Evolutionary conservation across 208 protist genomes (phyloP).

Genomic region (Leishmania guyanensis): DNA sequence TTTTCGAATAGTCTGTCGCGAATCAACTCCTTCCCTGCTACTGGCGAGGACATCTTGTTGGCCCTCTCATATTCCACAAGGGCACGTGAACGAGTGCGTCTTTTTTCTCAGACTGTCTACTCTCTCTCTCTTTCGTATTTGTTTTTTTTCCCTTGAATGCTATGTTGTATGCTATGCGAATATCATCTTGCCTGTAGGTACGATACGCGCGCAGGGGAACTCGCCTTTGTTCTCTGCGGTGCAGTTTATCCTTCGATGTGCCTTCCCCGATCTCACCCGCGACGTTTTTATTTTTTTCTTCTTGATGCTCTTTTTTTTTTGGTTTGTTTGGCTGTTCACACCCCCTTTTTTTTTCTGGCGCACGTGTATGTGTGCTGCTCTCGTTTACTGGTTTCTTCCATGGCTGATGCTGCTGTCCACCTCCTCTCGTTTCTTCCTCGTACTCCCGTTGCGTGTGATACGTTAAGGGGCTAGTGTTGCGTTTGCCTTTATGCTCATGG

Average conservation of each 20-base stretch:
- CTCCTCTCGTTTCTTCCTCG: neutral
- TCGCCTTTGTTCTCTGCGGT: neutral
- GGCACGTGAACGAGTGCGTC: neutral
- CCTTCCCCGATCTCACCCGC: neutral
- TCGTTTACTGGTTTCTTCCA: neutral
- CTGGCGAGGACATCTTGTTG: neutral
- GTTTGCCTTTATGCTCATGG: no score
- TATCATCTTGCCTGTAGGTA: neutral
- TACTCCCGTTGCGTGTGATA: neutral
- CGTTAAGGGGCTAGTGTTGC: no score
- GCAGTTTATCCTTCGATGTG: neutral
- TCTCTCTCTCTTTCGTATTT: neutral
- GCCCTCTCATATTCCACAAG: neutral
- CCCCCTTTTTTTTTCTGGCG: neutral
- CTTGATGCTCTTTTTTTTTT: neutral
- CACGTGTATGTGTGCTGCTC: neutral
- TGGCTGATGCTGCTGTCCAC: neutral
- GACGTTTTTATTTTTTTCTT: neutral
- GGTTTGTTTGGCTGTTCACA: no score
- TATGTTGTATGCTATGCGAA: neutral
- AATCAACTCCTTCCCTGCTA: neutral
- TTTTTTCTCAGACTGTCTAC: neutral
- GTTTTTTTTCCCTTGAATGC: neutral
- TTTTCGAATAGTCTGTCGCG: neutral
- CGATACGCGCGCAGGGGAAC: neutral